These are phyloP conservation scores for Capniomyces stellatus DNA, from an alignment of 371 early-diverging fungal genomes.

Conservation along the genomic window DNA sequence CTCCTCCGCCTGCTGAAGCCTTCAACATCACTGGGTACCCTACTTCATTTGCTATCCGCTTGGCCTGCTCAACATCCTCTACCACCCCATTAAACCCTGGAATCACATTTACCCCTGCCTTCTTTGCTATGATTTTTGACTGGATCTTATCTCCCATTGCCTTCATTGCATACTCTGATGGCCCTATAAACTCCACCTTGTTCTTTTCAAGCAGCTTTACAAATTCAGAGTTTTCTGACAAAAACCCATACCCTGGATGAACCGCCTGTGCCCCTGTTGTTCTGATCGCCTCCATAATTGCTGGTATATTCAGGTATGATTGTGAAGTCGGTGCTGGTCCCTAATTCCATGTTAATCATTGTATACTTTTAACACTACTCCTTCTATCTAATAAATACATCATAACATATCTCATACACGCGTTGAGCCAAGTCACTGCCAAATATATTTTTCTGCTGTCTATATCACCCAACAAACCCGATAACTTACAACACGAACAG, in stretches of 20 bases:
- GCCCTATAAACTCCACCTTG: slow-evolving; percentile 77
- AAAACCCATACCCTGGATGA: slow-evolving; percentile 91
- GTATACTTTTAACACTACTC: no score
- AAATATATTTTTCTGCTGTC: no score
- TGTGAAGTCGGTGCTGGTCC: slow-evolving; percentile 72
- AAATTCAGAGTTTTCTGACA: slow-evolving; percentile 89
- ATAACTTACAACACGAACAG: slow-evolving; percentile 13
- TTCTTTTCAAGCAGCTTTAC: slow-evolving; percentile 51
- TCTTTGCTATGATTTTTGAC: slow-evolving; percentile 78
- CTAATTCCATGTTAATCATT: no score
- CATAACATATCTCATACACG: no score
- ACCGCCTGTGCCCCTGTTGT: slow-evolving; percentile 79
- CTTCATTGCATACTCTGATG: slow-evolving; percentile 72
- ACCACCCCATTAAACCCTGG: slow-evolving; percentile 91
- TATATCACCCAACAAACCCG: no score
- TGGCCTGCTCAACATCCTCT: slow-evolving; percentile 55
- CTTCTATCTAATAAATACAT: no score
- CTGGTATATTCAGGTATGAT: slow-evolving; percentile 69
- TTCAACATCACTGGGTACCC: slow-evolving; percentile 90
- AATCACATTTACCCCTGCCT: slow-evolving; percentile 76
- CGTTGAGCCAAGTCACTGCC: no score
- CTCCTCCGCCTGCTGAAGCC: slow-evolving; percentile 93
- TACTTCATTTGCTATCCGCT: slow-evolving; percentile 57
- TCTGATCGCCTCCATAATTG: slow-evolving; percentile 68
- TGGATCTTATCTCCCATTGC: slow-evolving; percentile 93